Conservation (phyloP, 306 rosid species). For the Medicago ruthenica region DNA sequence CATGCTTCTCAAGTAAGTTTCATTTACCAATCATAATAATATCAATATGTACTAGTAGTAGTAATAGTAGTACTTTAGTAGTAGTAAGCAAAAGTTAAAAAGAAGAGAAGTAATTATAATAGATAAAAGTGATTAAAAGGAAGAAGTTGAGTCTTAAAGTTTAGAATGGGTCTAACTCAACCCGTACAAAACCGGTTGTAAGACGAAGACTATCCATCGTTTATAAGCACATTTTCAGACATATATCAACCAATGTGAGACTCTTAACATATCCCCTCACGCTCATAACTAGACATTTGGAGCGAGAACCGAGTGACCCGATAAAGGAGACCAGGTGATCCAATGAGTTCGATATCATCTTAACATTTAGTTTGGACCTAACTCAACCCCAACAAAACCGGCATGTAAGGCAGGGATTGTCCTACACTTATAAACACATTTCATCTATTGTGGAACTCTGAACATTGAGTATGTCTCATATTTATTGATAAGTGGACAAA, state of each 20-base stretch:
- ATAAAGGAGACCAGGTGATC: background rate
- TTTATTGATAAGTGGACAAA: background rate
- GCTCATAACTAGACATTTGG: background rate
- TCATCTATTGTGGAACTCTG: background rate
- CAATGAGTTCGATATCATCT: background rate
- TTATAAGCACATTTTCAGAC: background rate
- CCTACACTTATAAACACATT: background rate
- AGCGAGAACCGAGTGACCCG: background rate
- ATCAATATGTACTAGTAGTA: conserved; percentile 31
- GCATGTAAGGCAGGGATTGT: background rate
- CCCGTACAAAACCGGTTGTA: background rate
- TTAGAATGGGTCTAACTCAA: background rate
- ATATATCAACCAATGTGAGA: background rate
- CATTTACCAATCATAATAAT: conserved; percentile 38
- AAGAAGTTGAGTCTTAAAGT: conserved; percentile 2
- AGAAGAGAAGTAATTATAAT: conserved; percentile 9
- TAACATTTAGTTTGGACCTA: background rate
- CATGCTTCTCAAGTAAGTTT: conserved; percentile 42
- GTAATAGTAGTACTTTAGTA: background rate
- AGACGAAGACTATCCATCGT: background rate
- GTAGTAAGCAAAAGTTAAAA: background rate
- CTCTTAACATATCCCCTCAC: background rate
- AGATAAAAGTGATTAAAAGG: conserved; percentile 26
- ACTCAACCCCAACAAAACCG: background rate
- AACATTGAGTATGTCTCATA: background rate